Evolutionary conservation across 2,329 filamentous ascomycete genomes (phyloP).

Genomic region (Sordariomycetes sp.): DNA sequence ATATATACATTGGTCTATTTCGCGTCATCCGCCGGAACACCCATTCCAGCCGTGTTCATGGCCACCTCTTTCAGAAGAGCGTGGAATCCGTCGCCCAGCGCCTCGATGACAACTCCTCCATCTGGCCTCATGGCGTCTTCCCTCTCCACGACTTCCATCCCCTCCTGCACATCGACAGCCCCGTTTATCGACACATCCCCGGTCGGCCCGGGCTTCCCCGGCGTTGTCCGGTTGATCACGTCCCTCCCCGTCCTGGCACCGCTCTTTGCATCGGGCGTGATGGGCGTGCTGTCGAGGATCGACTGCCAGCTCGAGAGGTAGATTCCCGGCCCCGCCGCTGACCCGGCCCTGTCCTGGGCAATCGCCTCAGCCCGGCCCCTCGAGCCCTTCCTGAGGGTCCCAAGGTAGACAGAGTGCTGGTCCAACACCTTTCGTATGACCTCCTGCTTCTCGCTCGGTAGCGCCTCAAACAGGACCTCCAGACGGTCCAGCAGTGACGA

Average conservation of each 20-base stretch:
- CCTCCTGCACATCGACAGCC: not conserved
- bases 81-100: conserved; percentile 1
- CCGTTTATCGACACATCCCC: conserved; percentile 11
- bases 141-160: conserved; percentile 1
- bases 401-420: conserved; percentile 49
- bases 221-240: conserved; percentile 4
- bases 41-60: not conserved
- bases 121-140: not conserved
- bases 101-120: not conserved
- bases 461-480: conserved; percentile 27
- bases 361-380: conserved; percentile 15
- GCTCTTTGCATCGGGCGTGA: conserved; percentile 41
- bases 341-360: conserved; percentile 10
- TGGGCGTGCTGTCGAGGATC: conserved; percentile 56
- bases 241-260: not conserved
- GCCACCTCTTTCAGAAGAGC: conserved; percentile 1
- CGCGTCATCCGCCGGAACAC: not conserved
- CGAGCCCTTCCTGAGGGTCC: conserved; percentile 22
- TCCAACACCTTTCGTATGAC: conserved; percentile 42
- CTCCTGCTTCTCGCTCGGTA: conserved; percentile 34
- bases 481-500: conserved; percentile 23
- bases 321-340: conserved; percentile 51
- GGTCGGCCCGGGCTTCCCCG: conserved; percentile 10
- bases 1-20: not conserved
- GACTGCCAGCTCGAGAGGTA: conserved; percentile 65